These are phyloP conservation scores for Trichoderma sp. DNA, from an alignment of 2,329 filamentous ascomycete genomes.

Conservation along the genomic window DNA sequence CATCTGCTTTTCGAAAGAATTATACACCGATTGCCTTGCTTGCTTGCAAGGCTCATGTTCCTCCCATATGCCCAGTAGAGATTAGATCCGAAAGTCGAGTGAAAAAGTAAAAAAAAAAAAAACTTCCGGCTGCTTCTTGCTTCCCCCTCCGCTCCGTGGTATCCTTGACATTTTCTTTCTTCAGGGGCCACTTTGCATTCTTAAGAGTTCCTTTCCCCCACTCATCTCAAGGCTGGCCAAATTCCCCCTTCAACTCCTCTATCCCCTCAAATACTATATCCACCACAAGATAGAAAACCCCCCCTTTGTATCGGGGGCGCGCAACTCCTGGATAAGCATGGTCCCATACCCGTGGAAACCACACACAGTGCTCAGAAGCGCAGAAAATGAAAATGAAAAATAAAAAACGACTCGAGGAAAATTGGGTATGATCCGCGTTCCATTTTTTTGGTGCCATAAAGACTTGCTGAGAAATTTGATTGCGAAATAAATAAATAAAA, in stretches of 20 bases:
- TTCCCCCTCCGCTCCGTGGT: slow-evolving; percentile 21
- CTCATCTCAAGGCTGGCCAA: slow-evolving; percentile 29
- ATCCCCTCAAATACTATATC: slow-evolving; percentile 27
- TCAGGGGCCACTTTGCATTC: slow-evolving; percentile 32
- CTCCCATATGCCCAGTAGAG: slow-evolving; percentile 18
- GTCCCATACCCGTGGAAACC: slow-evolving; percentile 20
- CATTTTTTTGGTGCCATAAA: slow-evolving; percentile 40
- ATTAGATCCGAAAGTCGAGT: slow-evolving; percentile 17
- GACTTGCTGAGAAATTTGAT: slow-evolving; percentile 34
- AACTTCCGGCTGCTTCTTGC: slow-evolving; percentile 9
- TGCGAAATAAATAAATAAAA: slow-evolving; percentile 26
- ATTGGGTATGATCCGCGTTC: slow-evolving; percentile 38
- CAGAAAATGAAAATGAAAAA: slow-evolving; percentile 24
- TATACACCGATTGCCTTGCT: slow-evolving; percentile 14
- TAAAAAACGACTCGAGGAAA: slow-evolving; percentile 25
- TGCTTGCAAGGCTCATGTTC: slow-evolving; percentile 14
- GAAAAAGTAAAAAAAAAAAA: not conserved
- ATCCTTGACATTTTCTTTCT: slow-evolving; percentile 17
- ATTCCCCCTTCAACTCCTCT: slow-evolving; percentile 26
- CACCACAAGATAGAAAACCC: slow-evolving; percentile 25
- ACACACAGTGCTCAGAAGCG: slow-evolving; percentile 19
- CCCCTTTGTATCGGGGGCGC: slow-evolving; percentile 22
- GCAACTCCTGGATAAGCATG: slow-evolving; percentile 21
- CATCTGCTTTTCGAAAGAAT: slow-evolving; percentile 19
- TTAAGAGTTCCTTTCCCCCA: slow-evolving; percentile 29